Evolutionary conservation across 2,329 filamentous ascomycete species (phyloP).

Genomic region (Penicillium sp.): DNA sequence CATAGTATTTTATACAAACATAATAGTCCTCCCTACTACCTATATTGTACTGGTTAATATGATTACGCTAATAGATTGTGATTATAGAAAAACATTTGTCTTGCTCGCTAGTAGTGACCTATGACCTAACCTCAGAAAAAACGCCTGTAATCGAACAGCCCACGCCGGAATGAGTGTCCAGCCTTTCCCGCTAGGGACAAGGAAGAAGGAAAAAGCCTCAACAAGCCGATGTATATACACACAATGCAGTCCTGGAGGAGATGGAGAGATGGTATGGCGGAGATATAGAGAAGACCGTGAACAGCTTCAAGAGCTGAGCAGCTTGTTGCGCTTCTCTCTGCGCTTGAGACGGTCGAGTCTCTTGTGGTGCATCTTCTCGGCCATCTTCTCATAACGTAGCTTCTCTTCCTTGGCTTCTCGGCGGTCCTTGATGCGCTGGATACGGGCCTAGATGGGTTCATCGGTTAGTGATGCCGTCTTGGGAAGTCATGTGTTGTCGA

Average conservation of each 20-base stretch:
- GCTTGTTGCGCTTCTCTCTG: slow-evolving; percentile 82
- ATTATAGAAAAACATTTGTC: slow-evolving; percentile 9
- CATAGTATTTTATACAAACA: no score
- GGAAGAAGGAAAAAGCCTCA: neutral
- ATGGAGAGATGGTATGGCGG: slow-evolving; percentile 3
- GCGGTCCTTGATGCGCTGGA: slow-evolving; percentile 80
- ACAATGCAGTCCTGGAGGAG: slow-evolving; percentile 2
- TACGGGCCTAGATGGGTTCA: slow-evolving; percentile 59
- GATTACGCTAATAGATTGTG: neutral
- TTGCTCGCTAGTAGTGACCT: slow-evolving; percentile 11
- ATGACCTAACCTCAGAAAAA: slow-evolving; percentile 19
- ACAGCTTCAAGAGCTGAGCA: slow-evolving; percentile 44
- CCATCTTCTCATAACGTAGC: slow-evolving; percentile 88
- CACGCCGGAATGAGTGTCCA: slow-evolving; percentile 6
- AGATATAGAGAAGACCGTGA: slow-evolving; percentile 10
- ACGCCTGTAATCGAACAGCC: slow-evolving; percentile 18
- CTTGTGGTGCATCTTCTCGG: slow-evolving; percentile 97
- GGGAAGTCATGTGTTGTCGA: neutral
- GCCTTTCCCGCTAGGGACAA: slow-evolving; percentile 3
- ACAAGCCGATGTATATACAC: slow-evolving; percentile 3
- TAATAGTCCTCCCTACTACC: neutral
- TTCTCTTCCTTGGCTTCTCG: slow-evolving; percentile 88
- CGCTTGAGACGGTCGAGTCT: slow-evolving; percentile 88
- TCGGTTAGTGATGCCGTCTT: slow-evolving; percentile 6
- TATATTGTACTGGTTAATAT: no score